A percentile compares a stretch with the other conserved stretches of the same genome.
Conservation (phyloP, 768 basidiomycete genomes). For the Lenzites betulinus region DNA sequence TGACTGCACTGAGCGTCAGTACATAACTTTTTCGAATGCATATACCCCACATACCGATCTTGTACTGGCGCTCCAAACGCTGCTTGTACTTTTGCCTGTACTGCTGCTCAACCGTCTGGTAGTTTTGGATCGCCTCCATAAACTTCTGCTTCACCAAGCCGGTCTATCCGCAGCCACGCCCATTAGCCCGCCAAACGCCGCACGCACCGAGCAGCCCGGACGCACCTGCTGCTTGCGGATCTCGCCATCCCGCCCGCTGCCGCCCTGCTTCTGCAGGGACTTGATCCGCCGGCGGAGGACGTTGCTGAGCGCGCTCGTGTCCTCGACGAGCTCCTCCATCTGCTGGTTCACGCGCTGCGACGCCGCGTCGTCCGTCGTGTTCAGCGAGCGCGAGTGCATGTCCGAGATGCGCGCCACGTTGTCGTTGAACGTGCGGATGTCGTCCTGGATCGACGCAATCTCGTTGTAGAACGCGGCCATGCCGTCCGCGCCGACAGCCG, state of each 20-base stretch:
- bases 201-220: neutral
- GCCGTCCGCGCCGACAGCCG: constrained; percentile 42
- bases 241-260: constrained; percentile 44
- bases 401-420: constrained; percentile 50
- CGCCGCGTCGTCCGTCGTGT: constrained; percentile 49
- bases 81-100: constrained; percentile 63
- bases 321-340: constrained; percentile 58
- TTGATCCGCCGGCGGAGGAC: constrained; percentile 62
- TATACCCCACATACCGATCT: constrained; percentile 55
- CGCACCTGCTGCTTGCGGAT: constrained; percentile 49
- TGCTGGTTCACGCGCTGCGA: constrained; percentile 43
- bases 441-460: constrained; percentile 54
- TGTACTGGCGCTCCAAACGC: constrained; percentile 73
- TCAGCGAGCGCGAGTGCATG: constrained; percentile 51
- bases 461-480: constrained; percentile 78
- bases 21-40: neutral
- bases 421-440: constrained; percentile 44
- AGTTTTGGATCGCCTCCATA: constrained; percentile 73
- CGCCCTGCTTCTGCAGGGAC: constrained; percentile 48
- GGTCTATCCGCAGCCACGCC: constrained; percentile 40
- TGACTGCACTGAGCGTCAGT: constrained; percentile 50
- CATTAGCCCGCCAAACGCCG: neutral
- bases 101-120: constrained; percentile 75
- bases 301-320: constrained; percentile 61
- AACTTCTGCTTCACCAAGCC: constrained; percentile 67